A percentile compares a stretch with the other conserved stretches of the same genome.
phyloP scores from a whole-genome alignment of 805 yeast genomes.

The Saturnispora ahearnii region DNA sequence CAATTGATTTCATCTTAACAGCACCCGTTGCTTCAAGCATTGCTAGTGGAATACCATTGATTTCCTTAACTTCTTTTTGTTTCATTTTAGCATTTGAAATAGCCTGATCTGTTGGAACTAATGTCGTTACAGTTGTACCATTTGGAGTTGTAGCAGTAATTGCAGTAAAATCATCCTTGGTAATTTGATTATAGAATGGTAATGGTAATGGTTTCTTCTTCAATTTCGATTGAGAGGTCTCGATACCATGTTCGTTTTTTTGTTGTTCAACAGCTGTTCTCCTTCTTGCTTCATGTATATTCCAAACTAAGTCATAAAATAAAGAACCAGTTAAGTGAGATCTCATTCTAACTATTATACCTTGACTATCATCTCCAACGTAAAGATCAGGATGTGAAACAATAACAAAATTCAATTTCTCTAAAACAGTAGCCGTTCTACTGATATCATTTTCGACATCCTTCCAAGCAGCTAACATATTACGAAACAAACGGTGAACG shows the following conservation, averaged over 20 bases:
- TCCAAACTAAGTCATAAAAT: constrained; percentile 88
- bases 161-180: constrained; percentile 80
- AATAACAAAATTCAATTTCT: constrained; percentile 77
- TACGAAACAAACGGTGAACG: constrained; percentile 78
- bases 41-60: constrained; percentile 32
- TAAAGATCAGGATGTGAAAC: constrained; percentile 82
- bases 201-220: constrained; percentile 49
- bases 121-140: constrained; percentile 83
- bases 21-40: constrained; percentile 79
- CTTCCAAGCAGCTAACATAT: constrained; percentile 86
- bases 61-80: constrained; percentile 39
- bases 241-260: constrained; percentile 11
- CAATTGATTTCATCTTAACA: constrained; percentile 21
- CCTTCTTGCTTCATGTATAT: constrained; percentile 88
- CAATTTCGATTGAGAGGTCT: constrained; percentile 7
- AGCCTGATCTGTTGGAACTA: constrained; percentile 80
- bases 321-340: constrained; percentile 86
- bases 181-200: constrained; percentile 86
- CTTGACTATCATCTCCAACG: constrained; percentile 45
- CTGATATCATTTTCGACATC: constrained; percentile 84
- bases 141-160: constrained; percentile 82
- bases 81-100: constrained; percentile 50
- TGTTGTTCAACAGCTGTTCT: constrained; percentile 39
- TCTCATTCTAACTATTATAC: constrained; percentile 79
- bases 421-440: constrained; percentile 84